Conservation (phyloP, 139 green algal species). For the Mychonastes homosphaera region DNA sequence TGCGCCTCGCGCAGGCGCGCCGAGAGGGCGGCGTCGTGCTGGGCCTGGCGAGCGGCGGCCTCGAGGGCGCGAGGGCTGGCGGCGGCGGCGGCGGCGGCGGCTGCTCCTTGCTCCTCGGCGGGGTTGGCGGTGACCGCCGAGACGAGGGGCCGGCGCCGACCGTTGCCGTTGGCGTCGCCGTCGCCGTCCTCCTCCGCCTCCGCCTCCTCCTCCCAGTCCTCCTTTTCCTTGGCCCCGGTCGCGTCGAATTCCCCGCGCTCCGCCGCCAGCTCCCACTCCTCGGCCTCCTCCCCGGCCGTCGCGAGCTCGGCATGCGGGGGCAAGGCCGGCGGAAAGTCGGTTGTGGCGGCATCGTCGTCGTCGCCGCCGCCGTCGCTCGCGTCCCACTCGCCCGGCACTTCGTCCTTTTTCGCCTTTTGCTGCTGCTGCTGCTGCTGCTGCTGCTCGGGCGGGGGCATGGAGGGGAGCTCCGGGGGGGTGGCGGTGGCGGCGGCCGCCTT, state of each 20-base stretch:
- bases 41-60: too few relatives aligned
- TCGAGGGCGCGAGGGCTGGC: too few relatives aligned
- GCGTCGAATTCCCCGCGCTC: slow-evolving; percentile 1
- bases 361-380: background rate
- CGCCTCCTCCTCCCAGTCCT: background rate
- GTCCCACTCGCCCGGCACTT: background rate
- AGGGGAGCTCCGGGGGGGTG: too few relatives aligned
- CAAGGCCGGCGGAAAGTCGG: background rate
- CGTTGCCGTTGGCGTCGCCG: too few relatives aligned
- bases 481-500: too few relatives aligned
- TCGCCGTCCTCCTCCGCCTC: slow-evolving; percentile 2
- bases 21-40: too few relatives aligned
- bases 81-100: too few relatives aligned
- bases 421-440: slow-evolving; percentile 1
- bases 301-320: slow-evolving; percentile 2
- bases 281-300: slow-evolving; percentile 14
- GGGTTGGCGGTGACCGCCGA: too few relatives aligned
- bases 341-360: background rate
- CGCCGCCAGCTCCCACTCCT: slow-evolving; percentile 21
- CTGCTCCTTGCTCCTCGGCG: too few relatives aligned
- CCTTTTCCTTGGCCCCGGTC: slow-evolving; percentile 2
- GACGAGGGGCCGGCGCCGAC: too few relatives aligned
- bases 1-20: too few relatives aligned
- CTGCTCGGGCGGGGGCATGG: background rate
- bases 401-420: background rate